Evolutionary conservation across 352 stramenopile genomes (phyloP).

Genomic region (Sclerospora graminicola): DNA sequence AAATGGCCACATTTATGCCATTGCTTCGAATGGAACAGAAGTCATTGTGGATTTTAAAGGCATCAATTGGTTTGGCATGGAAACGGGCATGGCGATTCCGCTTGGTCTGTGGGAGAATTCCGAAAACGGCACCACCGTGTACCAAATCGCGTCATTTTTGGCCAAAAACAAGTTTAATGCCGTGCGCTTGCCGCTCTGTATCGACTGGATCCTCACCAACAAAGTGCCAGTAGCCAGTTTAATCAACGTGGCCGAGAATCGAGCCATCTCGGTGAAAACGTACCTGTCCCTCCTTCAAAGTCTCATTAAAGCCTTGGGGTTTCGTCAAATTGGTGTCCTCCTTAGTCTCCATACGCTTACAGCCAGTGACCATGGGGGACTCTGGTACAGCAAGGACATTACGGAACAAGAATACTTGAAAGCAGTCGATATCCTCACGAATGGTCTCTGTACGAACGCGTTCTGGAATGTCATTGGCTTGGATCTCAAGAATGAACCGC

Average conservation of each 20-base stretch:
- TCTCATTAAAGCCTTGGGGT: slow-evolving; percentile 53
- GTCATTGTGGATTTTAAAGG: slow-evolving; percentile 76
- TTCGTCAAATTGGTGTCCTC: slow-evolving; percentile 70
- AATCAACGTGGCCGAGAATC: slow-evolving; percentile 83
- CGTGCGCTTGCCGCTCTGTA: slow-evolving; percentile 61
- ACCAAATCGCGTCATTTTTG: slow-evolving; percentile 67
- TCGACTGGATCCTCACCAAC: slow-evolving; percentile 66
- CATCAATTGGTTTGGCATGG: slow-evolving; percentile 80
- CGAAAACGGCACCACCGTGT: slow-evolving; percentile 68
- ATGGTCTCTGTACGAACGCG: slow-evolving; percentile 39
- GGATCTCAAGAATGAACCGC: slow-evolving; percentile 76
- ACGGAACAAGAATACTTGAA: slow-evolving; percentile 49
- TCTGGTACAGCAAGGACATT: slow-evolving; percentile 66
- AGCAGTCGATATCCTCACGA: slow-evolving; percentile 43
- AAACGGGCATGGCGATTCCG: slow-evolving; percentile 55
- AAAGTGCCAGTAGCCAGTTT: slow-evolving; percentile 41
- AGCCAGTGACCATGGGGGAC: slow-evolving; percentile 28
- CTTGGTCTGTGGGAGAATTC: slow-evolving; percentile 77
- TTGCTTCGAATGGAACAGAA: slow-evolving; percentile 37
- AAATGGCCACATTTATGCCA: slow-evolving; percentile 57
- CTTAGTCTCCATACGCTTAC: slow-evolving; percentile 75
- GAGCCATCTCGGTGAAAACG: slow-evolving; percentile 44
- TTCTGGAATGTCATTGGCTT: slow-evolving; percentile 81
- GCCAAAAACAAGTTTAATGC: slow-evolving; percentile 72
- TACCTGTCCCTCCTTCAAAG: slow-evolving; percentile 62